Evolutionary conservation across 1,139 yeast genomes (phyloP).

Genomic region (Wickerhamiella pararugosa): DNA sequence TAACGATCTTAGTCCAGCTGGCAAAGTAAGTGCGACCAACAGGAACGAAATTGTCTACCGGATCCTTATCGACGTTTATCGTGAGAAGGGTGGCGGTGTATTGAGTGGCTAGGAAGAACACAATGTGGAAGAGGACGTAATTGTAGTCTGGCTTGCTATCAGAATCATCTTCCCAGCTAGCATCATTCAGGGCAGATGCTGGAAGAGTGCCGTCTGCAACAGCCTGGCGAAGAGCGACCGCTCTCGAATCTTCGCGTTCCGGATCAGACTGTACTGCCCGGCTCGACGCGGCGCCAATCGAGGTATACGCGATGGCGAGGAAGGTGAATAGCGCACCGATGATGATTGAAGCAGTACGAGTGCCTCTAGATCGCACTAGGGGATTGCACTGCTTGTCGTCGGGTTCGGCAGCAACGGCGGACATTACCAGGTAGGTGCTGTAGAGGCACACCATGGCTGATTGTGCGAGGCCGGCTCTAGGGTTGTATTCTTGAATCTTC

Average conservation of each 20-base stretch:
- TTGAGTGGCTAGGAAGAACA: slow-evolving; percentile 90
- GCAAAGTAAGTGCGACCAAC: slow-evolving; percentile 95
- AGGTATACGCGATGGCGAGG: slow-evolving; percentile 85
- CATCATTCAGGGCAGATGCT: slow-evolving; percentile 55
- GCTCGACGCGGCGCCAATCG: slow-evolving; percentile 15
- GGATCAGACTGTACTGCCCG: slow-evolving; percentile 36
- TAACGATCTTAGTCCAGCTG: slow-evolving; percentile 83
- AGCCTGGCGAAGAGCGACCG: slow-evolving; percentile 82
- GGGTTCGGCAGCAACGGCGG: slow-evolving; percentile 94
- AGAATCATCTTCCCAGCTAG: slow-evolving; percentile 40
- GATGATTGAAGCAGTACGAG: slow-evolving; percentile 77
- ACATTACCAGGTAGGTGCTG: slow-evolving; percentile 80
- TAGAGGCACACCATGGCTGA: slow-evolving; percentile 91
- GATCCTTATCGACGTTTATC: slow-evolving; percentile 75
- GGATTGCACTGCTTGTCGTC: slow-evolving; percentile 91
- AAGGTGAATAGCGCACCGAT: slow-evolving; percentile 90
- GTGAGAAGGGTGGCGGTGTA: slow-evolving; percentile 91
- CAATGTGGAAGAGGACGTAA: slow-evolving; percentile 75
- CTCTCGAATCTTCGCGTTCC: slow-evolving; percentile 37
- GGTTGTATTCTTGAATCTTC: slow-evolving; percentile 76
- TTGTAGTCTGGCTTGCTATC: slow-evolving; percentile 61
- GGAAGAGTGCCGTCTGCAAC: slow-evolving; percentile 93
- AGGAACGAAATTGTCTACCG: slow-evolving; percentile 80
- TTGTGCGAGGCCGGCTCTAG: slow-evolving; percentile 94
- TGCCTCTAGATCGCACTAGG: slow-evolving; percentile 71